Base-by-base conservation (phyloP, 768 basidiomycete species). In the Rhodotorula babjevae region DNA sequence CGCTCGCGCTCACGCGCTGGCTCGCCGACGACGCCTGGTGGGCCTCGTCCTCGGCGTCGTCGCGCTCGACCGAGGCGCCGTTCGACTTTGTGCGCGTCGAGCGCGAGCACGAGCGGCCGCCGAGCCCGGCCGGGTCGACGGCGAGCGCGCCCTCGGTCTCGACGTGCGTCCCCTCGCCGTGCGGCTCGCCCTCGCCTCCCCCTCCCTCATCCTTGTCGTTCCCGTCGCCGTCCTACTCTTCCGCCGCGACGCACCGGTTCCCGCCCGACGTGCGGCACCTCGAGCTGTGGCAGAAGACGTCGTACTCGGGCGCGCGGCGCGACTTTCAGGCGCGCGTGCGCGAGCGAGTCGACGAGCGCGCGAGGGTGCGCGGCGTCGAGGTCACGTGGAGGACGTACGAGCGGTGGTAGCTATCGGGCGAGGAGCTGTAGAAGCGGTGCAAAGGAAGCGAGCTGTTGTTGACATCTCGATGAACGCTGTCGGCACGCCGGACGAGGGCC, bases 231-330 rank as follows among this genome's bases (percentile, higher is more conserved):
- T n/a, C n/a, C n/a, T n/a, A n/a, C n/a, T n/a, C n/a, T n/a, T n/a
- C n/a, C n/a, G n/a, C n/a, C n/a, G n/a, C n/a, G n/a, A n/a, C n/a
- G 25, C 52, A 3, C 9, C 52, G 27, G 27, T 36, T 36, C 36
- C 52, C 25, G 27, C 25, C 52, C 52, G 52, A 53, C 31, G 10
- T 57, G 21, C 18, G 33, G 79, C 88, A 88, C 79, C 50, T 76
- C 74, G 78, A 84, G 87, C 87, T 89, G 91, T 93, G 92, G 85
- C 90, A 84, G 89, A 91, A 71, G 82, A 74, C 63, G 89, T 89
- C 55, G 23, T 71, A 62, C 31, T 58, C 59, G 12, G 16, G 21
- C 11, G 16, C 36, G 33, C 49, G 62, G 61, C 47, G 44, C 47
- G 53, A 58, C 27, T 71, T 71, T 42, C 70, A 71, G 65, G 15